phyloP scores from a whole-genome alignment of 108 stramenopile species.

The Pelagomonas calceolata region DNA sequence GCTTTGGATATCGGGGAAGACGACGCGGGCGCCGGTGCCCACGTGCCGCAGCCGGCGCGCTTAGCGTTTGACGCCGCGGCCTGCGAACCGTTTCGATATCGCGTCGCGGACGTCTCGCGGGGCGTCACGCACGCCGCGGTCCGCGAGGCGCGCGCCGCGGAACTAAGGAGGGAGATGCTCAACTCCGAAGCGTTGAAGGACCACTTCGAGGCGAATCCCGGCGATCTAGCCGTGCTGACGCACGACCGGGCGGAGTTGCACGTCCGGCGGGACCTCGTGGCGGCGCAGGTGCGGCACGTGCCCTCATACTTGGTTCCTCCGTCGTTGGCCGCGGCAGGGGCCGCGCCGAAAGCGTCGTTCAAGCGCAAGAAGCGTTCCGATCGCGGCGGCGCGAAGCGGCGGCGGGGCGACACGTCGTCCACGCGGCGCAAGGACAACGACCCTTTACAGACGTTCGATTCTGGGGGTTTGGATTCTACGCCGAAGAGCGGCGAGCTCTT shows the following conservation, averaged over 20 bases:
- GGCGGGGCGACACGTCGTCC: conserved; percentile 18
- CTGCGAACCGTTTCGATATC: conserved; percentile 90
- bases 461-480: conserved; percentile 44
- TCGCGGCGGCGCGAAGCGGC: conserved; percentile 40
- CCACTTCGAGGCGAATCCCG: conserved; percentile 90
- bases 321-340: conserved; percentile 74
- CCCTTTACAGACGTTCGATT: conserved; percentile 73
- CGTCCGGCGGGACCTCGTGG: background rate
- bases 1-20: conserved; percentile 8
- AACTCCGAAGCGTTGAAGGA: conserved; percentile 77
- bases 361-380: conserved; percentile 57
- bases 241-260: background rate
- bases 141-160: conserved; percentile 77
- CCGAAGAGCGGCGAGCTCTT: too few relatives aligned
- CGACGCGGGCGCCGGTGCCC: conserved; percentile 15
- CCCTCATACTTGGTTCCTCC: conserved; percentile 85
- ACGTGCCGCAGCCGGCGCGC: conserved; percentile 67
- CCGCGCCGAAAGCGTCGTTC: background rate
- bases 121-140: conserved; percentile 75
- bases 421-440: conserved; percentile 65
- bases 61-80: conserved; percentile 86
- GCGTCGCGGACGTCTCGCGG: conserved; percentile 82
- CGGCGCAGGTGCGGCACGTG: conserved; percentile 53
- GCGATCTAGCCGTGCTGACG: conserved; percentile 6
- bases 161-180: conserved; percentile 81